phyloP scores from a whole-genome alignment of 176 grass and related monocot genomes.

The Phyllostachys edulis region DNA sequence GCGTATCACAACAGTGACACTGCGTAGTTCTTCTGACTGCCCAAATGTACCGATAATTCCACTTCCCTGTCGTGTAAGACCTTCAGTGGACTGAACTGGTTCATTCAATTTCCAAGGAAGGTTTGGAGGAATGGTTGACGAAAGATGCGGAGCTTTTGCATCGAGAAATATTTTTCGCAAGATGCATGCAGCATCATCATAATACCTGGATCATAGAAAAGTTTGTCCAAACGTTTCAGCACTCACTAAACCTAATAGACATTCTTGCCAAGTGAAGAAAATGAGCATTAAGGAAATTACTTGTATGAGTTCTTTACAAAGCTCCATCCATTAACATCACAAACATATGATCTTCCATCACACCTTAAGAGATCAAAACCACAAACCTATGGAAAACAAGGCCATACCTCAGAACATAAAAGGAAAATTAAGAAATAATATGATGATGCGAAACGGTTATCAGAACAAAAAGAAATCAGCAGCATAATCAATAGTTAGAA shows the following conservation, averaged over 20 bases:
- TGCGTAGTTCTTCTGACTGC: conserved; percentile 94
- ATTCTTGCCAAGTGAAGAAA: conserved; percentile 10
- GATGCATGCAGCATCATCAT: conserved; percentile 97
- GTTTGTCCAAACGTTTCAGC: conserved; percentile 12
- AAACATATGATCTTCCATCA: conserved; percentile 94
- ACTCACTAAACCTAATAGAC: conserved; percentile 4
- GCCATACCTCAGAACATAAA: conserved; percentile 1
- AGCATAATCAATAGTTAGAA: background rate
- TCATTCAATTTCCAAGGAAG: conserved; percentile 91
- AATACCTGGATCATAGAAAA: conserved; percentile 60
- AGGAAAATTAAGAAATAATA: conserved; percentile 26
- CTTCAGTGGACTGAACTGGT: conserved; percentile 66
- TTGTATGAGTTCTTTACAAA: conserved; percentile 98
- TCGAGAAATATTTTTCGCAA: conserved; percentile 99
- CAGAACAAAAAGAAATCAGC: background rate
- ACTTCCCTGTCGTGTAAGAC: conserved; percentile 87
- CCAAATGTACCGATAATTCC: conserved; percentile 95
- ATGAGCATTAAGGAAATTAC: conserved; percentile 46
- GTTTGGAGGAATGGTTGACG: conserved; percentile 83
- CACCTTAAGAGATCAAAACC: conserved; percentile 97
- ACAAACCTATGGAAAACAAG: conserved; percentile 69
- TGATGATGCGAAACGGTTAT: background rate
- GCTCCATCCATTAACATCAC: conserved; percentile 99
- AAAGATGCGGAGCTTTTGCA: conserved; percentile 98
- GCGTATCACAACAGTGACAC: conserved; percentile 90